These are phyloP conservation scores for Coffea humblotiana DNA, from an alignment of 305 asterid species.

Conservation along the genomic window DNA sequence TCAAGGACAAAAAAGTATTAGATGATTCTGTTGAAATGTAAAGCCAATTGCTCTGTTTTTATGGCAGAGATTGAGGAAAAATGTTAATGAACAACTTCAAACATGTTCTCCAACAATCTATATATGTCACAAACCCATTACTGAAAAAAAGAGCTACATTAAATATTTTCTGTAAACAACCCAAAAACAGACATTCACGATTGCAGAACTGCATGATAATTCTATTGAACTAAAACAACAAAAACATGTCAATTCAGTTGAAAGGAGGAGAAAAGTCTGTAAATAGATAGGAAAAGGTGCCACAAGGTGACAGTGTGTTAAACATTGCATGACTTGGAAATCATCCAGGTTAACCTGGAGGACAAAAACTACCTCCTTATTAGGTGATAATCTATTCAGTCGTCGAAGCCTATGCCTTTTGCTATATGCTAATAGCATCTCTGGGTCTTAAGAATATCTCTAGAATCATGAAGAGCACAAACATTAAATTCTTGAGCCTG, in stretches of 20 bases:
- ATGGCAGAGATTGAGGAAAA: too few species aligned
- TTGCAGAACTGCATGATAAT: not conserved
- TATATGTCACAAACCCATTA: too few species aligned
- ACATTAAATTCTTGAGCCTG: not conserved
- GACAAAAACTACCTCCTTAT: not conserved
- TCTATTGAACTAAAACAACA: not conserved
- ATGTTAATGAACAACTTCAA: too few species aligned
- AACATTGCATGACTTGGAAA: not conserved
- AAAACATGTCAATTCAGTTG: not conserved
- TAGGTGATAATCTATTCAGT: not conserved
- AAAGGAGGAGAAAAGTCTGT: not conserved
- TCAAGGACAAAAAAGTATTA: constrained; percentile 23
- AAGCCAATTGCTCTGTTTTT: too few species aligned
- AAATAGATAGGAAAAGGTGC: not conserved
- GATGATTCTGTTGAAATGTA: constrained; percentile 14
- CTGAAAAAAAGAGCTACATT: too few species aligned
- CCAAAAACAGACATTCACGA: not conserved
- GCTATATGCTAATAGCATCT: not conserved
- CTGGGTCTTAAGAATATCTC: not conserved
- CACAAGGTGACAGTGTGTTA: not conserved
- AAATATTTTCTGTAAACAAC: too few species aligned
- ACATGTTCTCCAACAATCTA: too few species aligned
- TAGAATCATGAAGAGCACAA: too few species aligned
- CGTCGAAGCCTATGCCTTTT: not conserved
- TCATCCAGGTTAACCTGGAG: not conserved